phyloP scores from a whole-genome alignment of 345 rosid genomes.

The Hibiscus tridactylites region DNA sequence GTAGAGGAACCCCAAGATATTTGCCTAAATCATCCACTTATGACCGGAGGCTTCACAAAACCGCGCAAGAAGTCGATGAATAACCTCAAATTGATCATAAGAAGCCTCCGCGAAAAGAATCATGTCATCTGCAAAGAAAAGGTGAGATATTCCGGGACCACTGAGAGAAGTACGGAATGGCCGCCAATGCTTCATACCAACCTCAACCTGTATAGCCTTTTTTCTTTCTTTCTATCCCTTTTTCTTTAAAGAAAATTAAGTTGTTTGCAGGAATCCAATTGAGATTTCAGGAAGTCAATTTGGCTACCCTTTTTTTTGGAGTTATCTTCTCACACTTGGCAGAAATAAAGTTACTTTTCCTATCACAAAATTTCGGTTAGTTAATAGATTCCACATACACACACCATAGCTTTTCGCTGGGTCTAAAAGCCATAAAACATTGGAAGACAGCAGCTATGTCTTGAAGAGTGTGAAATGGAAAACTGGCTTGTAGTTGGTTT shows the following conservation, averaged over 20 bases:
- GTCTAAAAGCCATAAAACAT: neutral
- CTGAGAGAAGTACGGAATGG: too few species aligned
- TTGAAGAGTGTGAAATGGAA: neutral
- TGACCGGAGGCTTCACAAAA: too few species aligned
- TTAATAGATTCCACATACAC: neutral
- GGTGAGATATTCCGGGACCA: too few species aligned
- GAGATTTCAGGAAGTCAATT: neutral
- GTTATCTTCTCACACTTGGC: neutral
- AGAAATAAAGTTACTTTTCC: neutral
- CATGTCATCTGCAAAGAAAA: too few species aligned
- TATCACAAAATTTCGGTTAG: neutral
- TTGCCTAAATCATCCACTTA: too few species aligned
- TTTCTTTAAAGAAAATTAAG: neutral
- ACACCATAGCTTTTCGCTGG: neutral
- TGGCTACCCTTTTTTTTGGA: neutral
- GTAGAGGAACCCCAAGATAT: too few species aligned
- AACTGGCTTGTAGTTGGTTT: neutral
- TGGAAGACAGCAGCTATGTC: neutral
- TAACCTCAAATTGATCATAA: too few species aligned
- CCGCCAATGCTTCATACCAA: too few species aligned
- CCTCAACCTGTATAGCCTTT: too few species aligned
- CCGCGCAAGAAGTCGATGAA: too few species aligned
- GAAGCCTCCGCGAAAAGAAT: too few species aligned
- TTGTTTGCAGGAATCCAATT: neutral
- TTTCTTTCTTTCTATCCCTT: neutral